A percentile compares a stretch with the other conserved stretches of the same genome.
Evolutionary conservation across 306 rosid species (phyloP).

Genomic region (Malus sieversii): DNA sequence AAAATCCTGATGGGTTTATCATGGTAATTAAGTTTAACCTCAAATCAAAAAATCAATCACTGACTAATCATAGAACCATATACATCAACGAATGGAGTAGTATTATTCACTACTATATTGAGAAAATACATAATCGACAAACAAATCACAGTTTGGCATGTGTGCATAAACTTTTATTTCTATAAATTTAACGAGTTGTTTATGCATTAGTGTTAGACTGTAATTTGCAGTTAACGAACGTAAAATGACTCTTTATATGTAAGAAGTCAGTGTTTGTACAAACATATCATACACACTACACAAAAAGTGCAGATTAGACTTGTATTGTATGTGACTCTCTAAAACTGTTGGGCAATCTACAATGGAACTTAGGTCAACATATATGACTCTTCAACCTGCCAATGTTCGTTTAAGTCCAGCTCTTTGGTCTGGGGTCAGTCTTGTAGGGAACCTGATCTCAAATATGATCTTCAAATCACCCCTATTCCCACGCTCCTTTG

Average conservation of each 20-base stretch:
- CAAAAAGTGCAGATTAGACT: not conserved
- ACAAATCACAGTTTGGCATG: not conserved
- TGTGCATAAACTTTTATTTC: not conserved
- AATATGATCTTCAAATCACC: slow-evolving; percentile 83
- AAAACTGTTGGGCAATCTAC: not conserved
- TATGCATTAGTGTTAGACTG: not conserved
- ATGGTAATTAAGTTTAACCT: not conserved
- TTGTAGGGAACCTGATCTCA: slow-evolving; percentile 71
- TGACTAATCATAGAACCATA: not conserved
- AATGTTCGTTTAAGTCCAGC: slow-evolving; percentile 59
- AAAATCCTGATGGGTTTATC: too few relatives aligned
- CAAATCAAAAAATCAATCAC: not conserved
- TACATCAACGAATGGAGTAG: not conserved
- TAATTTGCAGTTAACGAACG: too few relatives aligned
- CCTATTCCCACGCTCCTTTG: slow-evolving; percentile 58
- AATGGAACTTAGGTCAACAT: not conserved
- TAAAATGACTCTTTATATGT: not conserved
- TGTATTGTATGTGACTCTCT: not conserved
- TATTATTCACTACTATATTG: not conserved
- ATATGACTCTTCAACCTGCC: slow-evolving; percentile 26
- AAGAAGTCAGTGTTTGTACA: too few relatives aligned
- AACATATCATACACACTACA: not conserved
- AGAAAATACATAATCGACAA: too few relatives aligned
- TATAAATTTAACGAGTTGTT: not conserved
- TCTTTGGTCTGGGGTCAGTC: slow-evolving; percentile 61